Evolutionary conservation across 352 stramenopile species (phyloP).

Genomic region (Pythium myriotylum): DNA sequence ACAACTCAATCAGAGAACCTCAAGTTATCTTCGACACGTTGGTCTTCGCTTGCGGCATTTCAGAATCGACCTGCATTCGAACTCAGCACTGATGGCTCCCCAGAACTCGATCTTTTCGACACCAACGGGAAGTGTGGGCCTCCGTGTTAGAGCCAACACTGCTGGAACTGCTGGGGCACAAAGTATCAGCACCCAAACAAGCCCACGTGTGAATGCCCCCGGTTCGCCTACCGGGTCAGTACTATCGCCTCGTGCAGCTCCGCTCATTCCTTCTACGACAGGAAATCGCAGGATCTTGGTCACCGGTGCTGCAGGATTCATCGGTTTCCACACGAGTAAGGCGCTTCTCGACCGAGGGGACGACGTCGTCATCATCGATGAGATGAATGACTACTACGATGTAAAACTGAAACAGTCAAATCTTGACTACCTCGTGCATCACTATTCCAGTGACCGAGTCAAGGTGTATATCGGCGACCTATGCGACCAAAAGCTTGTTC

Average conservation of each 20-base stretch:
- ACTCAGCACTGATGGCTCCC: slow-evolving; percentile 19
- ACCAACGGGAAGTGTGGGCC: not conserved
- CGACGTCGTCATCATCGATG: slow-evolving; percentile 96
- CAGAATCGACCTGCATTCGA: not conserved
- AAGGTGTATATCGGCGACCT: slow-evolving; percentile 92
- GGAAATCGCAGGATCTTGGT: slow-evolving; percentile 52
- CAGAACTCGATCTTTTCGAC: slow-evolving; percentile 5
- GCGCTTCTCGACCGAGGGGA: slow-evolving; percentile 86
- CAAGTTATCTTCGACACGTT: too few relatives aligned
- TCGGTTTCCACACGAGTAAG: slow-evolving; percentile 95
- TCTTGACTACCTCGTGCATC: slow-evolving; percentile 78
- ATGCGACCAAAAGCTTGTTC: slow-evolving; percentile 92
- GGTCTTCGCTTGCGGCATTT: too few relatives aligned
- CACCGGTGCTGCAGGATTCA: slow-evolving; percentile 96
- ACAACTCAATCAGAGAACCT: not conserved
- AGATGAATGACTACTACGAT: slow-evolving; percentile 99
- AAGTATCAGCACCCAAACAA: slow-evolving; percentile 6
- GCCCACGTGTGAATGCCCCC: not conserved
- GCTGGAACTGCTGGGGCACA: not conserved
- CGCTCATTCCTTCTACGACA: slow-evolving; percentile 29
- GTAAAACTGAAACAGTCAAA: slow-evolving; percentile 96
- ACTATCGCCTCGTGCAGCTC: slow-evolving; percentile 12
- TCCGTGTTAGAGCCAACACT: slow-evolving; percentile 7
- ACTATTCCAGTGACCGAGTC: slow-evolving; percentile 59
- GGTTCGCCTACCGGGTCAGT: not conserved